Conservation (phyloP, 345 rosid species). For the Sonneratia alba region DNA sequence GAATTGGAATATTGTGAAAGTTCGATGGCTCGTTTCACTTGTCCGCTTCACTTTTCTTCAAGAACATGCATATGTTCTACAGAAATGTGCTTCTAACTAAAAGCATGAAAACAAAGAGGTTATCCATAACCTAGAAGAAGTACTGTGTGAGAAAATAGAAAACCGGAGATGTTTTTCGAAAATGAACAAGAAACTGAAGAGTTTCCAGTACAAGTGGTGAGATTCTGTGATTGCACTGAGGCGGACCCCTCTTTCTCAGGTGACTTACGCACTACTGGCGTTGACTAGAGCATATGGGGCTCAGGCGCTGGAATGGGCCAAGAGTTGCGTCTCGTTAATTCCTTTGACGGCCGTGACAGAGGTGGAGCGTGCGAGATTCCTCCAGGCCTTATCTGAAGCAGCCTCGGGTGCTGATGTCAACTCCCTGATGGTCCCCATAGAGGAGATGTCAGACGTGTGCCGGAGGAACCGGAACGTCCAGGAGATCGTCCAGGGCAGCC, state of each 20-base stretch:
- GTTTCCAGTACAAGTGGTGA: background rate
- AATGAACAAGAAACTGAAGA: background rate
- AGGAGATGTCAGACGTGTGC: constrained; percentile 90
- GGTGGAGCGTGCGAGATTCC: constrained; percentile 54
- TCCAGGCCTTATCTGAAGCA: constrained; percentile 62
- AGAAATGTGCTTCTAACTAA: background rate
- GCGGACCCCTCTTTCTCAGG: constrained; percentile 27
- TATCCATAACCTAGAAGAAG: background rate
- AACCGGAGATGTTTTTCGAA: background rate
- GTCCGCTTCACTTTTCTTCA: background rate
- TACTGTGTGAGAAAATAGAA: background rate
- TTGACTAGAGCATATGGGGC: constrained; percentile 53
- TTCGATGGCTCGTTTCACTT: background rate
- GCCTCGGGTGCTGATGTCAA: constrained; percentile 67
- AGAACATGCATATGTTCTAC: too few species aligned
- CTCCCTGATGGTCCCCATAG: constrained; percentile 48
- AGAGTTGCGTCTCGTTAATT: constrained; percentile 52
- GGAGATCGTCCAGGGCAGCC: constrained; percentile 84
- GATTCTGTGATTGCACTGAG: background rate
- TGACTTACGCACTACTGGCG: constrained; percentile 66
- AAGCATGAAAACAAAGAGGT: background rate
- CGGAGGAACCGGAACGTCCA: constrained; percentile 87
- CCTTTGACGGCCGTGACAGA: constrained; percentile 74
- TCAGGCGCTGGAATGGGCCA: constrained; percentile 75
- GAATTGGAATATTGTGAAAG: background rate